Conservation (phyloP, 805 yeast species). For the Metschnikowia orientalis region DNA sequence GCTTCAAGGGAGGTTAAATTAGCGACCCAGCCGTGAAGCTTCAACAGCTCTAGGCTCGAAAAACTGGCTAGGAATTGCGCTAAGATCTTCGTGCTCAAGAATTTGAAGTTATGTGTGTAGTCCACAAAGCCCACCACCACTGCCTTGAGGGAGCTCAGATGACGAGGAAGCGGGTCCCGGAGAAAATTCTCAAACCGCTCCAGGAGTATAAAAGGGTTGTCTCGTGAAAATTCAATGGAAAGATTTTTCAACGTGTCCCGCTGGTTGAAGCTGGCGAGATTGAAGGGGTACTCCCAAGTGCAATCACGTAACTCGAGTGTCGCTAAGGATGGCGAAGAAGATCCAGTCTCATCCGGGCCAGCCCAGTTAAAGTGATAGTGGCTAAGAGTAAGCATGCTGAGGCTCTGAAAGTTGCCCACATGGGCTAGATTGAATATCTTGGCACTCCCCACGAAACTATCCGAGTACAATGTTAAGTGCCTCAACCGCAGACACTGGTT, state of each 20-base stretch:
- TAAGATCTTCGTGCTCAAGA: constrained; percentile 15
- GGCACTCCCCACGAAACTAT: constrained; percentile 14
- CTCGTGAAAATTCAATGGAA: constrained; percentile 22
- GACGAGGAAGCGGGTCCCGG: constrained; percentile 17
- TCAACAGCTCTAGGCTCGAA: constrained; percentile 15
- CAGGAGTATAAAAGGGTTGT: constrained; percentile 32
- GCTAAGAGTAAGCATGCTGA: constrained; percentile 32
- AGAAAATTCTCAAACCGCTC: constrained; percentile 35
- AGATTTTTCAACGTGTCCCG: constrained; percentile 22
- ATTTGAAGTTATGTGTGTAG: constrained; percentile 11
- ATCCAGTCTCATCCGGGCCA: constrained; percentile 17
- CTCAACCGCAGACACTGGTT: constrained; percentile 19
- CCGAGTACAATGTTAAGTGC: constrained; percentile 26
- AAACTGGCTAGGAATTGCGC: constrained; percentile 13
- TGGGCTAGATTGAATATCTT: constrained; percentile 43
- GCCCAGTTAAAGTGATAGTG: constrained; percentile 44
- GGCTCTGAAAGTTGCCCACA: constrained; percentile 30
- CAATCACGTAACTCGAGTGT: constrained; percentile 39
- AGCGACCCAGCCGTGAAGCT: constrained; percentile 23
- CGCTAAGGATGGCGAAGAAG: constrained; percentile 17
- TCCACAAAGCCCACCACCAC: constrained; percentile 15
- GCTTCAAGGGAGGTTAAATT: constrained; percentile 14
- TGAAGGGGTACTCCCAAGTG: constrained; percentile 56
- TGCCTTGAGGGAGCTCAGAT: constrained; percentile 15
- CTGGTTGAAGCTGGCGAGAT: constrained; percentile 33